Conservation (phyloP, 2,329 filamentous ascomycete genomes). For the Cladosporium colombiae region DNA sequence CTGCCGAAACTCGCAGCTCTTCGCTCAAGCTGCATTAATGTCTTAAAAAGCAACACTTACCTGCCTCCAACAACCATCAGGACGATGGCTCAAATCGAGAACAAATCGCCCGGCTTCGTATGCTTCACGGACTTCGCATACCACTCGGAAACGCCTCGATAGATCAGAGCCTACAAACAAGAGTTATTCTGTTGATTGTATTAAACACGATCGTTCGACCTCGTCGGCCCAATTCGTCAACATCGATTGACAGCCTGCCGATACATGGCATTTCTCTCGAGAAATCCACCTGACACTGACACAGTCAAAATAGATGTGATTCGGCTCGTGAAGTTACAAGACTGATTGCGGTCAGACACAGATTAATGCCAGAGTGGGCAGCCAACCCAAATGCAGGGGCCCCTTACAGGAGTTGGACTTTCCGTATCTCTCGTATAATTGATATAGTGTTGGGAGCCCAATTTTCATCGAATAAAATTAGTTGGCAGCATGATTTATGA, state of each 20-base stretch:
- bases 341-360: not conserved
- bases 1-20: not conserved
- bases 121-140: not conserved
- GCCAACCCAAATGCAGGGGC: too few relatives aligned
- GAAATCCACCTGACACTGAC: not conserved
- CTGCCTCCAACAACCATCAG: not conserved
- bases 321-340: not conserved
- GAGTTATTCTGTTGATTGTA: not conserved
- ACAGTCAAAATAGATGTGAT: too few relatives aligned
- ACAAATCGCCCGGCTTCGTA: not conserved
- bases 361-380: not conserved
- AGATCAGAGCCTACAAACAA: not conserved
- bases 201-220: not conserved
- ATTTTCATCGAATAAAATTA: not conserved
- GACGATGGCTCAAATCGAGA: not conserved
- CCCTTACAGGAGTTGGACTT: not conserved
- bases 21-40: not conserved
- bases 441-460: not conserved
- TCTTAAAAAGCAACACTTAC: not conserved
- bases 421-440: not conserved
- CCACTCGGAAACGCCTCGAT: not conserved
- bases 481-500: not conserved
- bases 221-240: not conserved
- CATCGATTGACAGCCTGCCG: not conserved
- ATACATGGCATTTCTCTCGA: not conserved